phyloP scores from a whole-genome alignment of 129 eudicot genomes.

The Silybum marianum region DNA sequence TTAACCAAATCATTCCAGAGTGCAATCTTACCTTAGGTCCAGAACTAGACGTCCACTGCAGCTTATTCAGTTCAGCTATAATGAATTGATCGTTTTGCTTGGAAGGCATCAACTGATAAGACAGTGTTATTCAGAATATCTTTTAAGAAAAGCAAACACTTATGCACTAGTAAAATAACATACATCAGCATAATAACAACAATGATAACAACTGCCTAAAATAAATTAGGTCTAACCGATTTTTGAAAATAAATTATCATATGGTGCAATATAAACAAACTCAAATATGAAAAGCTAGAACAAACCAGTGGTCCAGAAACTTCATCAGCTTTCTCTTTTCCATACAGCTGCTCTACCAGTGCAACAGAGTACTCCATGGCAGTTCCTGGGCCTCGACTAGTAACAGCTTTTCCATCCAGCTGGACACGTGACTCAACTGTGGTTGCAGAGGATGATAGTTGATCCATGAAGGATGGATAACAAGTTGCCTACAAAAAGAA shows the following conservation, averaged over 20 bases:
- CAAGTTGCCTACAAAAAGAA: slow-evolving; percentile 76
- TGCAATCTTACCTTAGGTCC: slow-evolving; percentile 56
- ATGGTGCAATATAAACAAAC: not conserved
- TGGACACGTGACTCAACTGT: slow-evolving; percentile 89
- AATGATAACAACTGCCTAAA: not conserved
- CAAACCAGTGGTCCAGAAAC: slow-evolving; percentile 80
- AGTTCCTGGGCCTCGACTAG: slow-evolving; percentile 98
- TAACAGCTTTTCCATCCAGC: slow-evolving; percentile 78
- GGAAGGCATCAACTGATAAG: slow-evolving; percentile 70
- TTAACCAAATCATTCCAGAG: not conserved
- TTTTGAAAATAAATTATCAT: not conserved
- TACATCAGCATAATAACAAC: not conserved
- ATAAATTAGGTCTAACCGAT: not conserved
- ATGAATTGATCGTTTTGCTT: slow-evolving; percentile 65
- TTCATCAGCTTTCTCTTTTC: slow-evolving; percentile 85
- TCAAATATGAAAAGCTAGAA: slow-evolving; percentile 5
- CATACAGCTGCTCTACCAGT: slow-evolving; percentile 71
- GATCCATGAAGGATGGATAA: slow-evolving; percentile 90
- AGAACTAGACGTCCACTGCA: slow-evolving; percentile 60
- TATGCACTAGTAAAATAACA: not conserved
- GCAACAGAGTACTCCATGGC: slow-evolving; percentile 85
- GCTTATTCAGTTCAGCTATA: slow-evolving; percentile 61
- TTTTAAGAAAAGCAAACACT: not conserved
- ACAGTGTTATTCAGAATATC: slow-evolving; percentile 1
- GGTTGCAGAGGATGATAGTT: slow-evolving; percentile 69